Evolutionary conservation across 2,329 filamentous ascomycete genomes (phyloP).

Genomic region (Arachnomyces sp.): DNA sequence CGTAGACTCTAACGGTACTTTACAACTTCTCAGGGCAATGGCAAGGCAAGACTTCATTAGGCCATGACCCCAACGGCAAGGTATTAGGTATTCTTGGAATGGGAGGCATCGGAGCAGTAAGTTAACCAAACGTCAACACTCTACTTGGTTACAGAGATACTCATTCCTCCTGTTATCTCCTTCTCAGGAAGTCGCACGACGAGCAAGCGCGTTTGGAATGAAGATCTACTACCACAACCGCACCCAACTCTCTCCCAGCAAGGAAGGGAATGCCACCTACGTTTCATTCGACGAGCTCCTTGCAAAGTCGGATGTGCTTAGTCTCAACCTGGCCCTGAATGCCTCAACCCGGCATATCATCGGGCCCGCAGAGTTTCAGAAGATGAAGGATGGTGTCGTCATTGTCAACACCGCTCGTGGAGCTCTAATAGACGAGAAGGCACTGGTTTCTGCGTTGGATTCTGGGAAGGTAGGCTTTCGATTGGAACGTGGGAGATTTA

Average conservation of each 20-base stretch:
- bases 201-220: constrained; percentile 40
- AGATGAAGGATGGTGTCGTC: constrained; percentile 29
- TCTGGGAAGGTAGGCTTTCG: constrained; percentile 35
- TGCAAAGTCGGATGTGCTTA: constrained; percentile 40
- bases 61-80: constrained; percentile 40
- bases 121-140: constrained; percentile 6
- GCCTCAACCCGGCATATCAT: constrained; percentile 41
- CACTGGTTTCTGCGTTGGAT: constrained; percentile 37
- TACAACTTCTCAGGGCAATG: constrained; percentile 28
- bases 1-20: not conserved
- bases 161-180: not conserved
- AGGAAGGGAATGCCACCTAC: constrained; percentile 36
- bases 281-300: constrained; percentile 41
- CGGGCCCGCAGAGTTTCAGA: constrained; percentile 34
- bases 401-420: constrained; percentile 30
- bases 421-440: constrained; percentile 36
- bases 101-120: constrained; percentile 41
- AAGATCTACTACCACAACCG: constrained; percentile 43
- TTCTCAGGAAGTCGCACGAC: constrained; percentile 37
- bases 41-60: constrained; percentile 34
- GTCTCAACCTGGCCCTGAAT: constrained; percentile 39
- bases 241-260: constrained; percentile 31
- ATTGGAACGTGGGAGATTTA: not conserved
- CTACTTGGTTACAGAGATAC: no score
- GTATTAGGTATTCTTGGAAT: constrained; percentile 41